Percentiles rank a stretch among this genome's conserved stretches.
These are phyloP conservation scores for Sclerospora graminicola DNA, from an alignment of 352 stramenopile species.

Conservation along the genomic window DNA sequence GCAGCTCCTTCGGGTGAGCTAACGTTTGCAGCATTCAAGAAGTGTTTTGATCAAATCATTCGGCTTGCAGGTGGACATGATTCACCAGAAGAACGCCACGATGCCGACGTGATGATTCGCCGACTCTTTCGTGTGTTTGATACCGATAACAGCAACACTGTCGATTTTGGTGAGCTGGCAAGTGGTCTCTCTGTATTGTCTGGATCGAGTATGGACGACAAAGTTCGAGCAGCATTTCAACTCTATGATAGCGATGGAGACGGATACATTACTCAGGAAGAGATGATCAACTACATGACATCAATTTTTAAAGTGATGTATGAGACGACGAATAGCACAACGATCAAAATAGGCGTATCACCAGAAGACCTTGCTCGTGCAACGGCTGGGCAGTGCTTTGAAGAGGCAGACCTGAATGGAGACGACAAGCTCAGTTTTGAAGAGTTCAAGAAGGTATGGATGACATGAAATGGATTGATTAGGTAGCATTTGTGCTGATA, in stretches of 20 bases:
- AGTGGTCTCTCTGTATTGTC: conserved; percentile 78
- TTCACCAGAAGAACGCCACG: conserved; percentile 52
- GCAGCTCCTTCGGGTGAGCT: conserved; percentile 68
- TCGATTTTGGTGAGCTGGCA: conserved; percentile 81
- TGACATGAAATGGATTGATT: neutral
- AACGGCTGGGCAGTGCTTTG: conserved; percentile 79
- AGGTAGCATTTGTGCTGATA: conserved; percentile 4
- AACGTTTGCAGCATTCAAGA: conserved; percentile 75
- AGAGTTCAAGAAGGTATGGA: conserved; percentile 81
- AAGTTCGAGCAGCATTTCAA: conserved; percentile 76
- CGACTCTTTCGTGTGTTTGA: conserved; percentile 82
- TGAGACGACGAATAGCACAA: conserved; percentile 69
- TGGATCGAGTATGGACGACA: conserved; percentile 80
- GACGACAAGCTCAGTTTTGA: conserved; percentile 84
- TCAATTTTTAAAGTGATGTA: conserved; percentile 88
- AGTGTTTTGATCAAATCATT: conserved; percentile 84
- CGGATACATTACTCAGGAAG: conserved; percentile 75
- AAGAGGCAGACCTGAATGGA: conserved; percentile 72
- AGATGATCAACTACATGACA: conserved; percentile 85
- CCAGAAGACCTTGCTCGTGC: conserved; percentile 70
- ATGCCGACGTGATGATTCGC: conserved; percentile 72
- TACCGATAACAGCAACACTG: conserved; percentile 73
- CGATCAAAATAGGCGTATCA: conserved; percentile 61
- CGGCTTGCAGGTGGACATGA: conserved; percentile 64
- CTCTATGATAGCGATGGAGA: conserved; percentile 82